Base-by-base conservation (phyloP, 1,284 basidiomycete species). In the Ceratobasidium sp. region DNA sequence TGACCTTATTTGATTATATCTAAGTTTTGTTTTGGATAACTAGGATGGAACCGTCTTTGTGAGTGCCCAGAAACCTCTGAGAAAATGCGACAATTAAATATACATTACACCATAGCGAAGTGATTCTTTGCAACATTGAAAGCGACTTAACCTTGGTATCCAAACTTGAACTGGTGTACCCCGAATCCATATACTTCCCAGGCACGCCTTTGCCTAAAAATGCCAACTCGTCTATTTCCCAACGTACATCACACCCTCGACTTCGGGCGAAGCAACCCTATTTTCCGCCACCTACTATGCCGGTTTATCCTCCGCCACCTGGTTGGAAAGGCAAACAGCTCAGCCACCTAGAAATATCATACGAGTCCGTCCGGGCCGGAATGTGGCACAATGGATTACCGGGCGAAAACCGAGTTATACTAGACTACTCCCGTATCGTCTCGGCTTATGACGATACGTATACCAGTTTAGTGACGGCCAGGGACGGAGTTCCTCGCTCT, bases 41-140 rank as follows among this genome's bases (percentile, higher is more conserved):
- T 52, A 83, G 84, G 75, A 85, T 85, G 85, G 82, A 84, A 77
- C 81, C 83, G 78, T 79, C 82, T 74, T 86, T 85, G 85, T 85
- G 73, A 76, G 83, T 76, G 21, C 39, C 43, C 16, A n/a, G 18
- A 18, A 46, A 39, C 14, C 8, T 36, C 36, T 48, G 8, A 12
- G 30, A 5, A 3, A 23, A 5, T 18, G 12, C 36, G 18, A 18
- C 23, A 34, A 45, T 45, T 53, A 12, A 43, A 58, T 32, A 30
- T n/a, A 18, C 45, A 3, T 10, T 18, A n/a, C 26, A 8, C 8
- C 46, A 9, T 71, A 87, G 86, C 64, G 86, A 87, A 77, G 79
- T 84, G 26, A 85, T 87, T 83, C 76, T 86, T 2, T 87, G 86
- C 74, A 78, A 85, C 75, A 82, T 86, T 72, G 80, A 79, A 3